phyloP scores from a whole-genome alignment of 2,329 filamentous ascomycete species.

The Aspergillus persii region DNA sequence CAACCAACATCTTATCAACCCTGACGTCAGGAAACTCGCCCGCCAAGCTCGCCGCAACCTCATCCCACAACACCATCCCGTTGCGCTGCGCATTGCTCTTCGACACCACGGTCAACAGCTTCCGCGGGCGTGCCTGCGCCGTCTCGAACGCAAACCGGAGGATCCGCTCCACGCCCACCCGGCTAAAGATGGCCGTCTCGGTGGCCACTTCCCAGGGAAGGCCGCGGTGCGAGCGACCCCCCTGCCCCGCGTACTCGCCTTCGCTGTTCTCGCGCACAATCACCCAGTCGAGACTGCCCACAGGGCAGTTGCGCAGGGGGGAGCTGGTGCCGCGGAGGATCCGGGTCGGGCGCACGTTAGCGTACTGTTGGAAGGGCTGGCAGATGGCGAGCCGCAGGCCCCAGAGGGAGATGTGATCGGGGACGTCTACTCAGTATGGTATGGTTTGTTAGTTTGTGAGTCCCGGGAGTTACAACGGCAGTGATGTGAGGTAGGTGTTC shows the following conservation, averaged over 20 bases:
- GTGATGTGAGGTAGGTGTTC: not conserved
- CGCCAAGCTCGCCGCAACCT: conserved; percentile 55
- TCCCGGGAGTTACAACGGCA: not conserved
- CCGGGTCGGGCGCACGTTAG: conserved; percentile 65
- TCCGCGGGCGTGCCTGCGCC: conserved; percentile 56
- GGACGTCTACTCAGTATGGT: conserved; percentile 48
- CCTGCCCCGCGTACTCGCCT: conserved; percentile 65
- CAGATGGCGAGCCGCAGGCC: conserved; percentile 65
- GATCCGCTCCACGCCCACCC: conserved; percentile 57
- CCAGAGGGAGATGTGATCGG: conserved; percentile 68
- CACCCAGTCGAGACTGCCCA: conserved; percentile 64
- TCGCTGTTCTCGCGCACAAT: conserved; percentile 67
- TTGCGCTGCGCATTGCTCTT: conserved; percentile 67
- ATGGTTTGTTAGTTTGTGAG: too few species aligned
- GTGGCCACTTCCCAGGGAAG: conserved; percentile 61
- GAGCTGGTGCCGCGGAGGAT: conserved; percentile 61
- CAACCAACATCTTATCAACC: conserved; percentile 65
- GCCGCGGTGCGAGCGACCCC: conserved; percentile 59
- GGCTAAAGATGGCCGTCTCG: conserved; percentile 63
- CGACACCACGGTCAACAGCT: conserved; percentile 61
- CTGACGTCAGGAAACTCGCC: conserved; percentile 60
- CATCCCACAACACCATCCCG: conserved; percentile 68
- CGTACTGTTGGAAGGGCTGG: conserved; percentile 65
- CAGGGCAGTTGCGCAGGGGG: conserved; percentile 53
- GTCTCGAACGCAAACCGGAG: conserved; percentile 64